Evolutionary conservation across 352 stramenopile species (phyloP).

Genomic region (Peronospora destructor): DNA sequence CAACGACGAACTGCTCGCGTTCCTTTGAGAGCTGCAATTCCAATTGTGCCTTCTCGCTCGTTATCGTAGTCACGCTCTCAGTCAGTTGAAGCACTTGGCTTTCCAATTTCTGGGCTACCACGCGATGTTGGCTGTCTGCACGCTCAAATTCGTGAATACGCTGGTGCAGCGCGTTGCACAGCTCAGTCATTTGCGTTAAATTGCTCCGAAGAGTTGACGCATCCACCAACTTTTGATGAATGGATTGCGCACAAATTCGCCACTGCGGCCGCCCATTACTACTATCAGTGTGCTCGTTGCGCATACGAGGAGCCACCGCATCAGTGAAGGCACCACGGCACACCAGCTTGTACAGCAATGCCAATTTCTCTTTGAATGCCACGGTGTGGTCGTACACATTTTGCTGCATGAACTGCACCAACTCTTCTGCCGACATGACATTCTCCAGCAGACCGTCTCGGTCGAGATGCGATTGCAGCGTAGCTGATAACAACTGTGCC

Average conservation of each 20-base stretch:
- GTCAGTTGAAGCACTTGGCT: constrained; percentile 59
- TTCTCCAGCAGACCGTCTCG: constrained; percentile 18
- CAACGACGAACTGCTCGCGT: constrained; percentile 63
- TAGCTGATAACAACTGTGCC: constrained; percentile 33
- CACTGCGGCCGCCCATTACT: constrained; percentile 47
- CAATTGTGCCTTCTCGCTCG: constrained; percentile 43
- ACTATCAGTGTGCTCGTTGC: constrained; percentile 19
- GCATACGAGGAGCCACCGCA: constrained; percentile 44
- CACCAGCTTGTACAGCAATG: constrained; percentile 64
- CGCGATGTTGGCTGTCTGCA: constrained; percentile 63
- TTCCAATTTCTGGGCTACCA: constrained; percentile 76
- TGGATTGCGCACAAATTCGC: constrained; percentile 65
- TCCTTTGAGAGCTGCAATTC: constrained; percentile 55
- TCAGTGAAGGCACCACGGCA: constrained; percentile 73
- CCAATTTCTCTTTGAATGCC: constrained; percentile 60
- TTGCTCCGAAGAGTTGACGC: constrained; percentile 52
- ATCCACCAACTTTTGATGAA: constrained; percentile 60
- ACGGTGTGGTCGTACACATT: constrained; percentile 36
- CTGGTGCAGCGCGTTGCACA: constrained; percentile 55
- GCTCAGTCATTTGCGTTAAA: constrained; percentile 55
- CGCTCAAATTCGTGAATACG: constrained; percentile 73
- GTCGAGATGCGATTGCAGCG: constrained; percentile 39
- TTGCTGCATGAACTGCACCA: constrained; percentile 43
- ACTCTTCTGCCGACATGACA: constrained; percentile 19
- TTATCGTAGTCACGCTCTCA: constrained; percentile 28